Percentiles rank a stretch among this genome's conserved stretches.
phyloP scores from a whole-genome alignment of 139 green algal genomes.

The Raphidocelis subcapitata region DNA sequence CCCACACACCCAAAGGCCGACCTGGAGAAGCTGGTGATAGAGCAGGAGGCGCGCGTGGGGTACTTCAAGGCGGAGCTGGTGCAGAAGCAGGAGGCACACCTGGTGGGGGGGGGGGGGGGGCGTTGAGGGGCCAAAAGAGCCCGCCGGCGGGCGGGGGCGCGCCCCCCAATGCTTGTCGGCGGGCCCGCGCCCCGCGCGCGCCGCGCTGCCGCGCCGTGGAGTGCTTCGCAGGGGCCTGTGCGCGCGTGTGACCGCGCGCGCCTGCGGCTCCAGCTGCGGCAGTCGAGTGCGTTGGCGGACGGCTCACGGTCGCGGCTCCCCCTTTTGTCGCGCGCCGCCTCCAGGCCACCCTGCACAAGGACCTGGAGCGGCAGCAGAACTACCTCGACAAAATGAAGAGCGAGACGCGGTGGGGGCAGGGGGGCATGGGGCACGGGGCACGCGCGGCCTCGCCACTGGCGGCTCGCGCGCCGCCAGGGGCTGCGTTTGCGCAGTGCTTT shows the following conservation, averaged over 20 bases:
- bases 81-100: constrained; percentile 78
- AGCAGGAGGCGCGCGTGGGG: constrained; percentile 65
- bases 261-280: not conserved
- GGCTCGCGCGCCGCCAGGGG: no score
- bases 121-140: not conserved
- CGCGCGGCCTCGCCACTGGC: not conserved
- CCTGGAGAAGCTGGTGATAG: constrained; percentile 53
- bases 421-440: not conserved
- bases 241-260: not conserved
- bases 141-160: not conserved
- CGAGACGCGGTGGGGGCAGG: constrained; percentile 70
- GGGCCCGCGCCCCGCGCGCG: no score
- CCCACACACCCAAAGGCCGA: not conserved
- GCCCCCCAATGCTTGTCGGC: no score
- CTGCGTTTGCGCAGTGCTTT: no score
- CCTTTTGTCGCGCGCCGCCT: constrained; percentile 60
- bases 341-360: constrained; percentile 58
- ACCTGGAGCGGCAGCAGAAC: constrained; percentile 83
- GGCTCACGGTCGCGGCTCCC: not conserved
- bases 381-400: constrained; percentile 88
- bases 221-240: no score
- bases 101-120: constrained; percentile 4
- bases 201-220: no score
- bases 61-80: constrained; percentile 78
- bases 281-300: not conserved